A percentile compares a stretch with the other conserved stretches of the same genome.
Conservation (phyloP, 768 basidiomycete species). For the Mycena polygramma region DNA sequence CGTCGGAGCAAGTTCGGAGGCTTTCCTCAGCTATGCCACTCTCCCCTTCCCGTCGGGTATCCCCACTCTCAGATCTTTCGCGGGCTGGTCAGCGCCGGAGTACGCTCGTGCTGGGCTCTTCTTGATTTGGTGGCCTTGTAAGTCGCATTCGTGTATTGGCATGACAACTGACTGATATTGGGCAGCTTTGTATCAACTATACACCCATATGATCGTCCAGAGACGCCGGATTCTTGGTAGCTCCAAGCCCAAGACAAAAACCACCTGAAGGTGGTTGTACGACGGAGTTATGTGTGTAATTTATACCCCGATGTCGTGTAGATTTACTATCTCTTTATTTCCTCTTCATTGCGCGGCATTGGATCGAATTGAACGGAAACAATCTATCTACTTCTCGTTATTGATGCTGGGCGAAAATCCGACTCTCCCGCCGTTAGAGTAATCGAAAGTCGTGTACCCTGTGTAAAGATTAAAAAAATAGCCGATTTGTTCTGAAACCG, state of each 20-base stretch:
- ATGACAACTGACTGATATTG: constrained; percentile 10
- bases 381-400: constrained; percentile 23
- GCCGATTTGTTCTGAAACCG: neutral
- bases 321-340: neutral
- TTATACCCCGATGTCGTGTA: constrained; percentile 28
- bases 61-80: constrained; percentile 57
- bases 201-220: constrained; percentile 68
- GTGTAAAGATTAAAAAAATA: neutral
- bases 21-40: constrained; percentile 83
- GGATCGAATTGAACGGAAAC: constrained; percentile 7
- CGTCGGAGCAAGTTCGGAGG: constrained; percentile 92
- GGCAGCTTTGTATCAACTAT: constrained; percentile 64
- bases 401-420: constrained; percentile 65
- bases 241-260: constrained; percentile 33
- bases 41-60: constrained; percentile 66
- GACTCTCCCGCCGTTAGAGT: constrained; percentile 62
- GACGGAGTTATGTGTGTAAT: constrained; percentile 18
- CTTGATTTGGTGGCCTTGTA: constrained; percentile 91
- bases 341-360: neutral
- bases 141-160: constrained; percentile 28
- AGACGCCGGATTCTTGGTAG: constrained; percentile 60
- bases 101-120: constrained; percentile 73
- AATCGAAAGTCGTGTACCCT: constrained; percentile 77
- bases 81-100: constrained; percentile 69
- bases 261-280: constrained; percentile 31